Evolutionary conservation across 305 asterid species (phyloP).

Genomic region (Caryopteris hybrid): DNA sequence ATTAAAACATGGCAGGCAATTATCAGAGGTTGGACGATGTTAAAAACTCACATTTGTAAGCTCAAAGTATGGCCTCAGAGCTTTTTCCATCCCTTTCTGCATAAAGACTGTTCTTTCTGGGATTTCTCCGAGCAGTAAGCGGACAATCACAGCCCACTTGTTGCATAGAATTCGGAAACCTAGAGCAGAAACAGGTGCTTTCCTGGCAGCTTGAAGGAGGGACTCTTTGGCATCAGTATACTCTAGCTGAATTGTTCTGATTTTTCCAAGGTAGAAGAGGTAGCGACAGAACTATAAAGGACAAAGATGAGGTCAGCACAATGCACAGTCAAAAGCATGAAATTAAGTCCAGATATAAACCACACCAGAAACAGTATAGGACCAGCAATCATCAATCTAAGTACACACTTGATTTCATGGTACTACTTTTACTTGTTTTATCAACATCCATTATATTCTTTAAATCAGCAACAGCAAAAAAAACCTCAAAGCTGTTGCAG

Average conservation of each 20-base stretch:
- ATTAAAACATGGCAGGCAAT: not conserved
- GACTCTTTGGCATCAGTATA: conserved; percentile 99
- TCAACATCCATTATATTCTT: no score
- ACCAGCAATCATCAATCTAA: no score
- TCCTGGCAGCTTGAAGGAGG: conserved; percentile 95
- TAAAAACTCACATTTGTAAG: conserved; percentile 79
- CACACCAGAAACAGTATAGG: no score
- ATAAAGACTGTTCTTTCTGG: conserved; percentile 95
- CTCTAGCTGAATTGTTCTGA: conserved; percentile 89
- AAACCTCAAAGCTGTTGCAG: no score
- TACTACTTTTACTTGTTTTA: no score
- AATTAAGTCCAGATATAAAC: not conserved
- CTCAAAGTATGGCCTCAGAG: conserved; percentile 92
- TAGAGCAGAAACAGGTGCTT: conserved; percentile 93
- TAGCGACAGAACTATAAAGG: conserved; percentile 65
- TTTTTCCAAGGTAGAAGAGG: conserved; percentile 94
- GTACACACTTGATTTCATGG: no score
- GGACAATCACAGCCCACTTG: conserved; percentile 94
- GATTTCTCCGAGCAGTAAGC: conserved; percentile 89
- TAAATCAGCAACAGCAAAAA: no score
- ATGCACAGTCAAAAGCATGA: no score
- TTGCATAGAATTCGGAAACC: conserved; percentile 85
- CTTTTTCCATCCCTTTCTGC: conserved; percentile 98
- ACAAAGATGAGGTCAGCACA: conserved; percentile 10
- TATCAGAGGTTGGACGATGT: no score